Evolutionary conservation across 331 rosid species (phyloP), one percentile per base, ranked within the genome.

Genomic region (Acacia concinna): DNA sequence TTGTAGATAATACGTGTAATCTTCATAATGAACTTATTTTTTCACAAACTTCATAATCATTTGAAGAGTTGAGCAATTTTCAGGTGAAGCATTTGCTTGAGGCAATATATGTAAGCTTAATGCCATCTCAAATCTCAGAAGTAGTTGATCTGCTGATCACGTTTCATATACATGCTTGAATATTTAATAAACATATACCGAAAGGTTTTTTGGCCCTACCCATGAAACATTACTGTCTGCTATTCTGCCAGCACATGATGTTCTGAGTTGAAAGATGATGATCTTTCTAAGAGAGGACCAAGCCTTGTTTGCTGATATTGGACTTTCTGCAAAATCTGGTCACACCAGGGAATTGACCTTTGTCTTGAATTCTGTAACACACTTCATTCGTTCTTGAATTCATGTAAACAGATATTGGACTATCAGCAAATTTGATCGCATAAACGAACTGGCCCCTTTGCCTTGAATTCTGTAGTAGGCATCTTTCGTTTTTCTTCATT

Each of bases 381-480:
- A 38, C 41, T 38, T 38, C 52, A 21, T 57, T 81, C 32, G 11
- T 64, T 44, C 28, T 23, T 57, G 14, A 3, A 8, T 28, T 57
- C 34, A 25, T 25, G 65, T 23, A 4, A 27, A 57, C 65, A 25
- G 34, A 27, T 57, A 5, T 12, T 57, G 65, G 65, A 10, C 65
- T 25, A 25, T 27, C 34, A 21, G 8, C 57, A 15, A 59, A 74
- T 57, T 23, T 57, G 41, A 59, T 30, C 30, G 10, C 56, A 4
- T 27, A 41, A 37, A 7, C 13, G 38, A 57, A 40, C 12, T 54
- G 77, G 54, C 49, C 60, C 46, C 57, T 84, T 66, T 64, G 62
- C 46, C 44, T 68, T 21, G 49, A 51, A 78, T 72, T 67, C 37
- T 81, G 78, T 34, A 6, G 30, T 67, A 20, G 59, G n/a, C 13